Base-by-base conservation (phyloP, 83 land plant species). In the Picea abies region DNA sequence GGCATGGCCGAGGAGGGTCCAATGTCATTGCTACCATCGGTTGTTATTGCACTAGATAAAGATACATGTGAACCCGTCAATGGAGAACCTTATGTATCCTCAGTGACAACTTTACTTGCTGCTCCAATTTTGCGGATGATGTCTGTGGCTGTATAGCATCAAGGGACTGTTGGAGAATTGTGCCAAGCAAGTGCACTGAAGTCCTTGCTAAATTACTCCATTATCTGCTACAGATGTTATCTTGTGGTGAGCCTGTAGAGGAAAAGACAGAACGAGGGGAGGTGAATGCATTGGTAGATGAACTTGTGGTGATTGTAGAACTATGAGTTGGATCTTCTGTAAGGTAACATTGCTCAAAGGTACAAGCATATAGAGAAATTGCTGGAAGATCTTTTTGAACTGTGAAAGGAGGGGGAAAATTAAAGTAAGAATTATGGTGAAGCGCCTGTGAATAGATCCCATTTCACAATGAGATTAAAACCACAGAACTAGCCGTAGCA, bases 241-340 rank as follows among this genome's bases (percentile, higher is more conserved):
- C 95, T 67, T 84, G 79, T 0, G 61, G 83, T 65, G 90, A 83
- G 56, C 56, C 68, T 78, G 82, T 76, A 75, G 87, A 82, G 44
- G 80, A 69, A 68, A 79, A 79, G 71, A 87, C 92, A 35, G 90
- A 89, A 35, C 87, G 87, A 66, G 99, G 99, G 77, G 97, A 95
- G 86, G 82, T 97, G 83, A 97, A 97, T 91, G 98, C 99, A 20
- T 82, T 97, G 69, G 91, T 97, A 79, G 99, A 97, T 85, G 99
- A 97, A 87, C 93, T 97, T 58, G 78, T 97, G 56, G 96, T 96
- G 44, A 90, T 97, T 23, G 84, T 97, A 81, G 99, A 97, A 84
- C 92, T 97, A 37, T 82, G 96, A 58, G 68, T 95, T 47, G 96
- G 92, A 61, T 92, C 95, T 72, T 93, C 99, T 41, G 29, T 29